Evolutionary conservation across 2,329 filamentous ascomycete genomes (phyloP).

Genomic region (Cercospora nicotianae): DNA sequence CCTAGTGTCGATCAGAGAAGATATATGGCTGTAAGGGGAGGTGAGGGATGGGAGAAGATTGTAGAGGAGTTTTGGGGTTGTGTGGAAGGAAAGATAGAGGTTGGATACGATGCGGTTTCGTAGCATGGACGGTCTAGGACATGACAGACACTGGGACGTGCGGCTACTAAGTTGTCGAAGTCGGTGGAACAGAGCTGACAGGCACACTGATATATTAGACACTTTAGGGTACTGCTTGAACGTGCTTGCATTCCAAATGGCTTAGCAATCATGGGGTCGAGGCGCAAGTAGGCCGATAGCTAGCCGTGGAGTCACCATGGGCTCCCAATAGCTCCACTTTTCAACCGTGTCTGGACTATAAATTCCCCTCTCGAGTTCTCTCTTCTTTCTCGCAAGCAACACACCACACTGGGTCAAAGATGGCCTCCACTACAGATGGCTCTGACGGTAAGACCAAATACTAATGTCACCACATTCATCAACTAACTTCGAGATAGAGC

Average conservation of each 20-base stretch:
- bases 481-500: not conserved
- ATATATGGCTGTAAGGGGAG: constrained; percentile 53
- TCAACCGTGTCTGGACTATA: not conserved
- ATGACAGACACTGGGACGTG: not conserved
- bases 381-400: not conserved
- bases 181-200: not conserved
- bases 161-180: not conserved
- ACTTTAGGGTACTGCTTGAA: not conserved
- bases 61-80: constrained; percentile 53
- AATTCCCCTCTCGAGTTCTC: not conserved
- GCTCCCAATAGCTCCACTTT: not conserved
- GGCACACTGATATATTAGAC: not conserved
- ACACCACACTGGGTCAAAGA: not conserved
- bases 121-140: not conserved
- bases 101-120: constrained; percentile 37
- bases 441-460: not conserved
- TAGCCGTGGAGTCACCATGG: not conserved
- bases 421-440: not conserved
- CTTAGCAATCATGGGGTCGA: not conserved
- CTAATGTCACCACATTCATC: not conserved
- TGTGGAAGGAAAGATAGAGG: constrained; percentile 48
- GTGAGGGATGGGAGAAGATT: constrained; percentile 48
- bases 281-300: not conserved
- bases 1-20: constrained; percentile 57
- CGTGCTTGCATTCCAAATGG: not conserved